Base-by-base conservation (phyloP, 345 rosid species). In the Hypericum perforatum region DNA sequence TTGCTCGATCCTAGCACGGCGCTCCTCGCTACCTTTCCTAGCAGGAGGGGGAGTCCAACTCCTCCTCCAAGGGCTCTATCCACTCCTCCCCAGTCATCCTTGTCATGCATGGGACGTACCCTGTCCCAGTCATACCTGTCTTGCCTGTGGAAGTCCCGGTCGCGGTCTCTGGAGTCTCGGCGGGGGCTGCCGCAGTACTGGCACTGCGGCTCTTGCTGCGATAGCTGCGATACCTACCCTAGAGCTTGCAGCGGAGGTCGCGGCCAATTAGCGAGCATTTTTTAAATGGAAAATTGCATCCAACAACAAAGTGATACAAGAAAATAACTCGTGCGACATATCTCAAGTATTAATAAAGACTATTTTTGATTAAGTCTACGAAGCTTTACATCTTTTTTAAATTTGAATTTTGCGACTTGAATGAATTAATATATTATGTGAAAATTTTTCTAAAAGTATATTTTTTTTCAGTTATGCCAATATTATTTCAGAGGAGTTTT, bases 1-100 rank as follows among this genome's bases (percentile, higher is more conserved):
- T 57, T 86, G 88, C 74, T 77, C 95, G 50, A 89, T 89, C 57
- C 81, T 78, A 1, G 95, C 95, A 55, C 97, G 74, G 6, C 97
- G 74, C 70, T 89, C 94, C 67, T 78, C 97, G 13, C 97, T 89
- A 3, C 89, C 89, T 70, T 78, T 92, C 67, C 97, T 76, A 22
- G 10, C 22, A 0, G 50, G 50, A 14, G 49, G 49, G 14, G 29
- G 15, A 0, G 29, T 13, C 15, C 22, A 7, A 5, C 50, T 46
- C 50, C 50, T 45, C 7, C 49, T 32, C 3, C 40, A 78, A 0
- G 92, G 91, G 47, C 95, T 89, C 66, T 80, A 67, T 71, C 85
- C 80, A 56, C 85, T 77, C 67, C 66, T 75, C 0, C 41, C 55
- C 8, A 70, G 8, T 47, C 57, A 7, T 62, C 53, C 29, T 72